Evolutionary conservation across 2,329 filamentous ascomycete species (phyloP).

Genomic region (Lasiodiplodia hormozganensis): DNA sequence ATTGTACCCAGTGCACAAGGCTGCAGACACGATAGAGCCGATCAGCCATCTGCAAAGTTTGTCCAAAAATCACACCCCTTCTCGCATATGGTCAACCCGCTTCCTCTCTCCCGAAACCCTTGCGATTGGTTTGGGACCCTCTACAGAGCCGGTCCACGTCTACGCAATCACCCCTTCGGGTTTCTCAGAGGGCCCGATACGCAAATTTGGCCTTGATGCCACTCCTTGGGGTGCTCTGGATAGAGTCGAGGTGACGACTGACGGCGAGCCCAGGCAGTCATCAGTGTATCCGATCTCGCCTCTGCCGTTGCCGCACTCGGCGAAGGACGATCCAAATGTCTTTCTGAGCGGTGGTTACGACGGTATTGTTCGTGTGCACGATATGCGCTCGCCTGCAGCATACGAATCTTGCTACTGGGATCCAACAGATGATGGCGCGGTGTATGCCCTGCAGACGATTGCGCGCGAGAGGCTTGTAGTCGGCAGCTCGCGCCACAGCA

Average conservation of each 20-base stretch:
- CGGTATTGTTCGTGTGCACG: constrained; percentile 64
- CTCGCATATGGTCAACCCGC: constrained; percentile 57
- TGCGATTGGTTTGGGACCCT: constrained; percentile 58
- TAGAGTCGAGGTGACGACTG: constrained; percentile 36
- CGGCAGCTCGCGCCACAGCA: constrained; percentile 62
- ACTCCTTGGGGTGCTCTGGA: constrained; percentile 31
- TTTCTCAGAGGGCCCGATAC: constrained; percentile 46
- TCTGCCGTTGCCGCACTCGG: constrained; percentile 43
- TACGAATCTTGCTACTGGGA: constrained; percentile 61
- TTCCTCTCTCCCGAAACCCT: constrained; percentile 60
- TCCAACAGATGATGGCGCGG: constrained; percentile 62
- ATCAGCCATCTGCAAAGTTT: constrained; percentile 11
- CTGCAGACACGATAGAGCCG: constrained; percentile 10
- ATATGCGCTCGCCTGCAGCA: constrained; percentile 60
- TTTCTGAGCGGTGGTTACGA: constrained; percentile 69
- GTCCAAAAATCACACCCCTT: constrained; percentile 22
- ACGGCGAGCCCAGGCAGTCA: constrained; percentile 41
- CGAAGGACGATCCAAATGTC: constrained; percentile 39
- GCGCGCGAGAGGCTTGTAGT: constrained; percentile 64
- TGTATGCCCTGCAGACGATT: constrained; percentile 65
- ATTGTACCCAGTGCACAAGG: constrained; percentile 53
- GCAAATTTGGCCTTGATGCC: constrained; percentile 47
- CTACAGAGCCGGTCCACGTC: constrained; percentile 54
- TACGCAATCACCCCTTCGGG: constrained; percentile 58
- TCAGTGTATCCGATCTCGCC: constrained; percentile 57